Evolutionary conservation across 2,329 filamentous ascomycete species (phyloP).

Genomic region (Aspergillus latus): DNA sequence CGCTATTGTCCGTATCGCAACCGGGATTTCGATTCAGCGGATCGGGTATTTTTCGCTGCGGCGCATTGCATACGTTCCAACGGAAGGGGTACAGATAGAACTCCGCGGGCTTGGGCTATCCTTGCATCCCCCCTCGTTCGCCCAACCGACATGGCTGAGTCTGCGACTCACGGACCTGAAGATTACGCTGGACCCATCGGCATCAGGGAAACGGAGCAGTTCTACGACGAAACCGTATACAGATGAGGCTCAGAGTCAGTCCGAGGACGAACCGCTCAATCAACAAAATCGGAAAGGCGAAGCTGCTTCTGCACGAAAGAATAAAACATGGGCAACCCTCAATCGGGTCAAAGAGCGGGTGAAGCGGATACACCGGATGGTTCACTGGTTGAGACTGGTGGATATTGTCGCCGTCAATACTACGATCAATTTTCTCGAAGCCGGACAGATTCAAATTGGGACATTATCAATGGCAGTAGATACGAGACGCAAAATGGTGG

Average conservation of each 20-base stretch:
- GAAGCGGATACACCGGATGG: constrained; percentile 80
- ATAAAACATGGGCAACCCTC: constrained; percentile 76
- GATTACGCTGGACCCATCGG: constrained; percentile 75
- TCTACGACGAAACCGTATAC: constrained; percentile 24
- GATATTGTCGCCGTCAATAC: constrained; percentile 84
- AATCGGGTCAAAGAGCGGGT: constrained; percentile 78
- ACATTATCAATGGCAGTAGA: constrained; percentile 84
- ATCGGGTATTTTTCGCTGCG: constrained; percentile 90
- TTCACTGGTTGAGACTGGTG: constrained; percentile 85
- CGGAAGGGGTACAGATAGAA: constrained; percentile 85
- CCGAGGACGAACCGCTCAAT: constrained; percentile 25
- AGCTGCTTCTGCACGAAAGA: constrained; percentile 45
- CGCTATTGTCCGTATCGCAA: constrained; percentile 86
- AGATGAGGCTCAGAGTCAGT: constrained; percentile 23
- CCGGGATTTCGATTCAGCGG: constrained; percentile 92
- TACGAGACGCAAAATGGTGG: constrained; percentile 86
- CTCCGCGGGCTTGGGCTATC: constrained; percentile 84
- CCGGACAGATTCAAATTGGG: constrained; percentile 82
- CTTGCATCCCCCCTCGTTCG: constrained; percentile 90
- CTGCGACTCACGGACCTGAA: constrained; percentile 82
- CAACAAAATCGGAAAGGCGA: constrained; percentile 20
- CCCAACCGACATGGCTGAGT: constrained; percentile 94
- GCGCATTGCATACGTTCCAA: constrained; percentile 83
- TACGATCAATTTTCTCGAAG: constrained; percentile 71
- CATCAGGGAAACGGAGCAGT: constrained; percentile 46